These are phyloP conservation scores for Achaetomiella virescens DNA, from an alignment of 495 filamentous ascomycete species.

Conservation along the genomic window DNA sequence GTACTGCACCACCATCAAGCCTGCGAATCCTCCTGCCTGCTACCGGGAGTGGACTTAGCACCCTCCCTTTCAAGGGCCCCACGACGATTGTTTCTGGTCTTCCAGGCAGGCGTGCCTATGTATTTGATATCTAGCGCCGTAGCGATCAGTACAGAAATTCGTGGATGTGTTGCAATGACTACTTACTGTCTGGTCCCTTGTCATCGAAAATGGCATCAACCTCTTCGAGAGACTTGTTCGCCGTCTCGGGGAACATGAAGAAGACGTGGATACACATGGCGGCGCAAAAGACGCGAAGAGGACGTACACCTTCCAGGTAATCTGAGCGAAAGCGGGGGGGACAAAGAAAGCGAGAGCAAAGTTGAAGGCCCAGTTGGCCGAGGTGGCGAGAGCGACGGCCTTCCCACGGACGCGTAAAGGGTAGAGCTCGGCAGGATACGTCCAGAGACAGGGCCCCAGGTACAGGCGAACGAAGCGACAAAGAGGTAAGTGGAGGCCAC, in stretches of 20 bases:
- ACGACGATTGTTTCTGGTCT: slow-evolving; percentile 44
- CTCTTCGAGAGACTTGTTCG: slow-evolving; percentile 76
- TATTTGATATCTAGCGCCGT: slow-evolving; percentile 48
- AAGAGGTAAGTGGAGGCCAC: slow-evolving; percentile 77
- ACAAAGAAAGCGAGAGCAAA: slow-evolving; percentile 76
- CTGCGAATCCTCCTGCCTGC: too few relatives aligned
- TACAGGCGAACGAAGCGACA: slow-evolving; percentile 68
- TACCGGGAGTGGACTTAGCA: slow-evolving; percentile 17
- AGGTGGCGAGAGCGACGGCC: slow-evolving; percentile 65
- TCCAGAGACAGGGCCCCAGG: slow-evolving; percentile 70
- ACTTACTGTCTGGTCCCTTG: slow-evolving; percentile 22
- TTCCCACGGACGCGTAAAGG: slow-evolving; percentile 67
- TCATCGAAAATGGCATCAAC: slow-evolving; percentile 64
- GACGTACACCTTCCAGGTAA: slow-evolving; percentile 68
- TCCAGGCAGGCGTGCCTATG: slow-evolving; percentile 65
- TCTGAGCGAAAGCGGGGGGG: slow-evolving; percentile 66
- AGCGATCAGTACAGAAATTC: background rate
- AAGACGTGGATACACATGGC: slow-evolving; percentile 68
- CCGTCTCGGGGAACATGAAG: slow-evolving; percentile 78
- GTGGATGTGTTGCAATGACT: too few relatives aligned
- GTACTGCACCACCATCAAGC: too few relatives aligned
- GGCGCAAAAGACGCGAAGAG: slow-evolving; percentile 70
- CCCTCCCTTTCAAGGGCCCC: slow-evolving; percentile 28
- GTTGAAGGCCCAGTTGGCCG: slow-evolving; percentile 74
- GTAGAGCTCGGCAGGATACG: slow-evolving; percentile 72